A percentile compares a stretch with the other conserved stretches of the same genome.
Conservation (phyloP, 352 stramenopile species). For the Pythium rhizo-oryzae region DNA sequence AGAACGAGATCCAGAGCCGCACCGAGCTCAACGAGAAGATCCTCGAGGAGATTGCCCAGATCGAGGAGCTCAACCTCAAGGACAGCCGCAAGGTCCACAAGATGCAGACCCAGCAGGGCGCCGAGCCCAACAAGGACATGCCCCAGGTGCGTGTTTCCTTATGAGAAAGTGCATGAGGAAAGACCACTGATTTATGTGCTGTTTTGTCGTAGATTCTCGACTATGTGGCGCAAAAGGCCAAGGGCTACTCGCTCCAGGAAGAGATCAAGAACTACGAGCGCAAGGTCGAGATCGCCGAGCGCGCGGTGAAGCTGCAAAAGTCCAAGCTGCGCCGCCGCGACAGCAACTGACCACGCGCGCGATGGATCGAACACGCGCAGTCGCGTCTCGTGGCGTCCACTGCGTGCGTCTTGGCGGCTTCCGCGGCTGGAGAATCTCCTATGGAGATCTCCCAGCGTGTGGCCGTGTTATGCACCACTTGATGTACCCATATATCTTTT, state of each 20-base stretch:
- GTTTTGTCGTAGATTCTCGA: conserved; percentile 65
- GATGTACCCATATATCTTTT: conserved; percentile 1
- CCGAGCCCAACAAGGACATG: conserved; percentile 81
- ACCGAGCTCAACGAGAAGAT: conserved; percentile 91
- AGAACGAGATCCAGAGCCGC: conserved; percentile 79
- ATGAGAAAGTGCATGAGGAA: neutral
- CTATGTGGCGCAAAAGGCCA: conserved; percentile 90
- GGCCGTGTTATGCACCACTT: neutral
- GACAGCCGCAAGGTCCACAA: conserved; percentile 62
- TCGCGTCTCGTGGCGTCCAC: no score
- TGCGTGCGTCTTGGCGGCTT: no score
- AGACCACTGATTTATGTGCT: neutral
- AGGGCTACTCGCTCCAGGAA: conserved; percentile 88
- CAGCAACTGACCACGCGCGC: conserved; percentile 22
- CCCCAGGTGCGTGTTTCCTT: conserved; percentile 51
- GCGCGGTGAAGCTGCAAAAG: conserved; percentile 59
- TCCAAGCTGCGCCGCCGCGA: conserved; percentile 31
- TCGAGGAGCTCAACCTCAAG: conserved; percentile 76
- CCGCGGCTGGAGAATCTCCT: neutral
- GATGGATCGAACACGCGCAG: no score
- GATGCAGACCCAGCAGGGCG: conserved; percentile 61
- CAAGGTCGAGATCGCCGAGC: conserved; percentile 93
- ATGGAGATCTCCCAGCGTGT: no score
- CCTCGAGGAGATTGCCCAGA: conserved; percentile 64
- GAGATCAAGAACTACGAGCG: conserved; percentile 92